These are phyloP conservation scores for Carex littledalei DNA, from an alignment of 176 grass and related monocot genomes.

Conservation along the genomic window DNA sequence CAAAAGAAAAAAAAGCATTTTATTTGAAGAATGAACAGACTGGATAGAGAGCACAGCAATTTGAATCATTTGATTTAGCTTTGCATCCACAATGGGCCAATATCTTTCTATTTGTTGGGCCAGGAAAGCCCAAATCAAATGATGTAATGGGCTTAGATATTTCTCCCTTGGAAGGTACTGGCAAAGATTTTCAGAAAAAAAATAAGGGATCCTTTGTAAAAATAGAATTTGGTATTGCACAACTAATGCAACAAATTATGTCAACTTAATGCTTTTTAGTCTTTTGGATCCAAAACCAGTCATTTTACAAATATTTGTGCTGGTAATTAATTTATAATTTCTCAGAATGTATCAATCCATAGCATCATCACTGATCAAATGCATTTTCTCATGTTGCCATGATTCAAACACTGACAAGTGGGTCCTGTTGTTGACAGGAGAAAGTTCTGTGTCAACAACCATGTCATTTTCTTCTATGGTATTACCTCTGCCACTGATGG, in stretches of 20 bases:
- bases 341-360: not conserved
- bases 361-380: not conserved
- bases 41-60: no score
- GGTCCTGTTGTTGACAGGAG: not conserved
- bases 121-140: not conserved
- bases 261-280: no score
- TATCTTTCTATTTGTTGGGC: not conserved
- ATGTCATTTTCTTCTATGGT: constrained; percentile 4
- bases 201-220: no score
- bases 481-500: not conserved
- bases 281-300: no score
- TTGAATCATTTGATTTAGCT: not conserved
- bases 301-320: no score
- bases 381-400: not conserved
- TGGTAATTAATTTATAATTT: no score
- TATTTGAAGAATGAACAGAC: no score
- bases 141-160: not conserved
- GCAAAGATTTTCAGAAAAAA: no score
- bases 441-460: constrained; percentile 11
- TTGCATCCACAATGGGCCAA: not conserved
- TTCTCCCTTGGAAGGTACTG: not conserved
- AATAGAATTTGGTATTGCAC: no score
- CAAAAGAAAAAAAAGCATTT: no score
- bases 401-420: not conserved
- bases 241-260: no score